Evolutionary conservation across 1,284 basidiomycete genomes (phyloP).

Genomic region (Fistulinella staudtii): DNA sequence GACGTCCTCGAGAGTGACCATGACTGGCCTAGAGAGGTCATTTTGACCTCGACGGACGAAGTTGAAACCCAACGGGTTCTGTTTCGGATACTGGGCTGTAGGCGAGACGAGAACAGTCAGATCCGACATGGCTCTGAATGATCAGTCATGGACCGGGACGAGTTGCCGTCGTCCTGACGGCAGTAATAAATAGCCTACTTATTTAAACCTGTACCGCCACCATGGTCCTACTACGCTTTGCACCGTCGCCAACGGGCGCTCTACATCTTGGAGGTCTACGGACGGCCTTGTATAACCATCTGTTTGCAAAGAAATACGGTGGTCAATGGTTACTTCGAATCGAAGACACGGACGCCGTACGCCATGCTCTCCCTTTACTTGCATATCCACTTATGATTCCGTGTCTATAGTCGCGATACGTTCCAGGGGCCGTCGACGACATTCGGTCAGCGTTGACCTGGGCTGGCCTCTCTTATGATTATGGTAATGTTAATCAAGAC

Average conservation of each 20-base stretch:
- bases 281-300: slow-evolving; percentile 92
- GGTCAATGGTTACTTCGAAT: slow-evolving; percentile 91
- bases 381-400: neutral
- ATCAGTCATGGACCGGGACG: neutral
- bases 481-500: slow-evolving; percentile 51
- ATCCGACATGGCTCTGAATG: slow-evolving; percentile 26
- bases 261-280: slow-evolving; percentile 95
- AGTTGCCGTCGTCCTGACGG: neutral
- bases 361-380: neutral
- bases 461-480: slow-evolving; percentile 93
- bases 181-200: neutral
- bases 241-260: slow-evolving; percentile 93
- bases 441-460: slow-evolving; percentile 78
- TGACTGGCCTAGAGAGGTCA: slow-evolving; percentile 37
- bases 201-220: neutral
- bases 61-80: slow-evolving; percentile 26
- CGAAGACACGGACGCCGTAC: slow-evolving; percentile 82
- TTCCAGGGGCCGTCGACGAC: slow-evolving; percentile 81
- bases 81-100: slow-evolving; percentile 25
- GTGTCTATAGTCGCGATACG: slow-evolving; percentile 74
- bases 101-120: slow-evolving; percentile 34
- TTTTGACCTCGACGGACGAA: slow-evolving; percentile 28
- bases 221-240: slow-evolving; percentile 75
- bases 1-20: slow-evolving; percentile 47
- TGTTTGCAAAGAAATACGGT: slow-evolving; percentile 75